Evolutionary conservation across 225 moss, liverwort and hornwort species (phyloP), one percentile per base, ranked within the genome.

Genomic region (Bryum argenteum): DNA sequence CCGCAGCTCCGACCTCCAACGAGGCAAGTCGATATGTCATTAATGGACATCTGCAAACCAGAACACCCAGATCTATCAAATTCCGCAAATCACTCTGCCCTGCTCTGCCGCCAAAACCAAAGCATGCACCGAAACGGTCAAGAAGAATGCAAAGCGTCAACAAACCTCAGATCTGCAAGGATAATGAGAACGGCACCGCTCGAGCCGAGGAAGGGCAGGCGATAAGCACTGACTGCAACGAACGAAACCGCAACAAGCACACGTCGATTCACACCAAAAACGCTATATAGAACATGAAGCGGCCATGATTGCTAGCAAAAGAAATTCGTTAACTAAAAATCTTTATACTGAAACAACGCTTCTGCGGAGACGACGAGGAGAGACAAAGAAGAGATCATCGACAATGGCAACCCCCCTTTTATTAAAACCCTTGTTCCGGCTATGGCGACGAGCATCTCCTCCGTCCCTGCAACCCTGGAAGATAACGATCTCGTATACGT

Each of bases 281-380:
- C 84, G 80, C 80, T 80, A 80, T 77, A 80, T 80, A 80, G 77
- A 84, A 84, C 83, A 77, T 80, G 80, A 77, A 38, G 80, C 84
- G 11, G 80, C 80, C 84, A 84, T 77, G 0, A 33, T 74, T 67
- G 62, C 74, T 48, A 9, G 24, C 45, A 2, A 39, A 1, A 37
- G 8, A 55, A 47, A 3, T 39, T 19, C 10, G 0, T 0, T 19
- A 22, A 9, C 16, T 9, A 8, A 16, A 19, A 42, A 38, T 9
- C 5, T 37, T 6, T 17, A 4, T 20, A 60, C 64, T 10, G 66
- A 2, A 65, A 28, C 11, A 8, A 11, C 1, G 38, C 6, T 8
- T 10, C 8, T n/a, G 44, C 6, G 42, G 38, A 0, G 50, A 51
- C 5, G 56, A 54, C 11, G 71, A 43, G n/a, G 14, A 13, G 41